A percentile compares a stretch with the other conserved stretches of the same genome.
Conservation (phyloP, 495 filamentous ascomycete species). For the Aspergillus campestris region DNA sequence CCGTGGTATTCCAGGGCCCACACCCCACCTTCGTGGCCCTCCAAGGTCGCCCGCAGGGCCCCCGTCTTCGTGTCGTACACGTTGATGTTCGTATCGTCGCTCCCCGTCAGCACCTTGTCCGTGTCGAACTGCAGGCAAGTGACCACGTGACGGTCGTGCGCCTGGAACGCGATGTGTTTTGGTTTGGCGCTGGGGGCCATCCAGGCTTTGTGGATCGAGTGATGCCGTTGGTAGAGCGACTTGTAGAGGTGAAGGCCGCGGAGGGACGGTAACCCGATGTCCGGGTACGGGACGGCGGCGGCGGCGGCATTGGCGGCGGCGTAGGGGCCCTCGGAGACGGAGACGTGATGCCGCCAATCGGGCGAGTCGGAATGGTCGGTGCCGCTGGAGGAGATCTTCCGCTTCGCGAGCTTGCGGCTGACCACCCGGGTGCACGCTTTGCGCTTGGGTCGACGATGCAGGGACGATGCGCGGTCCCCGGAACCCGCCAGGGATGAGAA, state of each 20-base stretch:
- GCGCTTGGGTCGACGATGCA: conserved; percentile 40
- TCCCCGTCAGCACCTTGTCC: conserved; percentile 96
- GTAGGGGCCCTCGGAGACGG: conserved; percentile 65
- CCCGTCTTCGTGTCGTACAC: conserved; percentile 98
- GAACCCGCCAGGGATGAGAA: conserved; percentile 16
- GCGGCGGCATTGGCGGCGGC: conserved; percentile 77
- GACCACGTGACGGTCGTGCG: conserved; percentile 92
- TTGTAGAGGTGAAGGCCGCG: conserved; percentile 88
- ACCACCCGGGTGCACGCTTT: conserved; percentile 41
- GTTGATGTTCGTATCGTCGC: conserved; percentile 95
- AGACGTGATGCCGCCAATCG: conserved; percentile 37
- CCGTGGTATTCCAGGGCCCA: conserved; percentile 97
- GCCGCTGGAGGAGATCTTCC: conserved; percentile 42
- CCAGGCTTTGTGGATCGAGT: conserved; percentile 85
- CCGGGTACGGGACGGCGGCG: conserved; percentile 70
- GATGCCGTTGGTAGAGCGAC: conserved; percentile 86
- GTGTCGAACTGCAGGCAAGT: conserved; percentile 96
- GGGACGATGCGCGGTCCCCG: conserved; percentile 20
- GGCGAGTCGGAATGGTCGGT: conserved; percentile 28
- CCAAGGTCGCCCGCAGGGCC: conserved; percentile 67
- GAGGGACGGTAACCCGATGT: conserved; percentile 68
- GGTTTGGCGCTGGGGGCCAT: conserved; percentile 77
- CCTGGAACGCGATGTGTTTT: conserved; percentile 90
- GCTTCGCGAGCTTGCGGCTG: conserved; percentile 45
- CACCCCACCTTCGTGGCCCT: conserved; percentile 93